A percentile compares a stretch with the other conserved stretches of the same genome.
phyloP scores from a whole-genome alignment of 441 rosid genomes.

The Erodium trifolium region DNA sequence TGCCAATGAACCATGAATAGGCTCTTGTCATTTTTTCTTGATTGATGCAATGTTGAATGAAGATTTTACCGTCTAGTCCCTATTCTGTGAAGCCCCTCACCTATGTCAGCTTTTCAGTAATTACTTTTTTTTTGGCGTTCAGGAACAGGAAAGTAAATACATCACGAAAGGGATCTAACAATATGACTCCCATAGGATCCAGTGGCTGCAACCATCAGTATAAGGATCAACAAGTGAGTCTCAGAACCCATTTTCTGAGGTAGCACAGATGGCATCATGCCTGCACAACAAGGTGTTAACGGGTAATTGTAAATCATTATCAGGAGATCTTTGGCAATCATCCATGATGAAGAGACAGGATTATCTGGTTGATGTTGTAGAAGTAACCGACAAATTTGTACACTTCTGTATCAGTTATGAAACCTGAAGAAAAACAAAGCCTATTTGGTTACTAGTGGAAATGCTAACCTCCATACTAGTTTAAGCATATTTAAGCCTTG shows the following conservation, averaged over 20 bases:
- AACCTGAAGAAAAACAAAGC: background rate
- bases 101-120: background rate
- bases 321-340: background rate
- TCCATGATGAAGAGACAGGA: background rate
- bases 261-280: background rate
- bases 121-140: background rate
- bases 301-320: background rate
- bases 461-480: too few relatives aligned
- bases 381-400: background rate
- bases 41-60: background rate
- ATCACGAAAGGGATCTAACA: background rate
- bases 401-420: background rate
- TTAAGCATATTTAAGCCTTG: too few relatives aligned
- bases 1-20: too few relatives aligned
- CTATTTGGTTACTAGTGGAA: too few relatives aligned
- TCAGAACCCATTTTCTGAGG: background rate
- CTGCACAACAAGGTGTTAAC: background rate
- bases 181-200: background rate
- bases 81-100: slow-evolving; percentile 6
- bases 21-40: too few relatives aligned
- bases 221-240: background rate
- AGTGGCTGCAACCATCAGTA: background rate
- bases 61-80: background rate
- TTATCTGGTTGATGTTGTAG: background rate
- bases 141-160: background rate